These are phyloP conservation scores for Pseudopyricularia cyperi DNA, from an alignment of 2,329 filamentous ascomycete species.

Conservation along the genomic window DNA sequence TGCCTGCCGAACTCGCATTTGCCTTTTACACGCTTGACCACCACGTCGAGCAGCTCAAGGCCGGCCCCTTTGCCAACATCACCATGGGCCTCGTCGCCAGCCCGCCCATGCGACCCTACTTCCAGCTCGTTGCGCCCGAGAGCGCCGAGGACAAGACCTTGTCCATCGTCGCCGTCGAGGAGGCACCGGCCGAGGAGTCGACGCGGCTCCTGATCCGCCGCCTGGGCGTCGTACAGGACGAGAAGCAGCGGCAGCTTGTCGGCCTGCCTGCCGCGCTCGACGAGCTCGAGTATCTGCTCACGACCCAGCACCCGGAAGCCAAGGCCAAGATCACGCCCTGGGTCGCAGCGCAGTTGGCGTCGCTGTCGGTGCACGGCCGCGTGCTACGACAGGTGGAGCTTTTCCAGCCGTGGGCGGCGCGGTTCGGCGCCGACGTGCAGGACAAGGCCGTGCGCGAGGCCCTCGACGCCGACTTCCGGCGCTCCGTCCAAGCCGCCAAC, in stretches of 20 bases:
- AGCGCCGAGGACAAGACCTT: constrained; percentile 3
- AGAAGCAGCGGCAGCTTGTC: constrained; percentile 6
- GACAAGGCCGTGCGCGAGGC: constrained; percentile 5
- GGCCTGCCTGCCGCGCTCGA: constrained; percentile 6
- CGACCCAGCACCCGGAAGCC: not conserved
- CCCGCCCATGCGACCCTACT: constrained; percentile 4
- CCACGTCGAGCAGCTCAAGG: constrained; percentile 6
- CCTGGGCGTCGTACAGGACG: constrained; percentile 5
- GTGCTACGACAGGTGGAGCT: constrained; percentile 4
- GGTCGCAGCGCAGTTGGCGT: constrained; percentile 4
- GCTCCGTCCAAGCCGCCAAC: constrained; percentile 2
- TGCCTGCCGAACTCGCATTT: constrained; percentile 6
- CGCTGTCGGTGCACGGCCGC: constrained; percentile 4
- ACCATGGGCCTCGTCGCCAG: constrained; percentile 3
- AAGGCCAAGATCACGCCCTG: constrained; percentile 2
- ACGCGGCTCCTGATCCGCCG: constrained; percentile 3
- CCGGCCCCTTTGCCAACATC: constrained; percentile 2
- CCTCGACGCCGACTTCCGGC: constrained; percentile 5
- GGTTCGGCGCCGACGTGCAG: constrained; percentile 7
- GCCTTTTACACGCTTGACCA: constrained; percentile 8
- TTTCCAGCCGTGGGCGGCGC: constrained; percentile 7
- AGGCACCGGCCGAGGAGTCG: constrained; percentile 3
- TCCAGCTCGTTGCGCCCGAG: constrained; percentile 1
- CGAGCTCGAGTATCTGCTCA: constrained; percentile 6
- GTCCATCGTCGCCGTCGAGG: constrained; percentile 4